Conservation (phyloP, 2,329 filamentous ascomycete genomes). For the Onygenales sp. region DNA sequence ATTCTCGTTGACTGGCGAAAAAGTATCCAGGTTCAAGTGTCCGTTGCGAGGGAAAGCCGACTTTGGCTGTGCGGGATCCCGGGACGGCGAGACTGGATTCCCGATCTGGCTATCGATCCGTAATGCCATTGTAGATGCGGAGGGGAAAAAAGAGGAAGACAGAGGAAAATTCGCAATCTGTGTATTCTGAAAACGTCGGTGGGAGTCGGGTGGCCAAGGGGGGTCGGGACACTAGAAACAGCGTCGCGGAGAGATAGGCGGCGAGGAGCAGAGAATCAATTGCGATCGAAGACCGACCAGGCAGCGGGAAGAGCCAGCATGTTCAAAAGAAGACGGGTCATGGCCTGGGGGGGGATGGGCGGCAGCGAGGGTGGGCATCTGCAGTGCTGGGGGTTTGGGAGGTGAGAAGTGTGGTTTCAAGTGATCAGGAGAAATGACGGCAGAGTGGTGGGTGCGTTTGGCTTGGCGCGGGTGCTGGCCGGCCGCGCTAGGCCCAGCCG, state of each 20-base stretch:
- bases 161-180: not conserved
- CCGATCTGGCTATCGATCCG: slow-evolving; percentile 2
- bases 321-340: not conserved
- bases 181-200: not conserved
- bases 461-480: not conserved
- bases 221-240: not conserved
- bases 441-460: not conserved
- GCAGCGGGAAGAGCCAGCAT: not conserved
- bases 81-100: not conserved
- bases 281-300: not conserved
- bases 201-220: not conserved
- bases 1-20: slow-evolving; percentile 85
- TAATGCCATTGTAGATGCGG: not conserved
- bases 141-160: not conserved
- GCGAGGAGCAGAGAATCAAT: not conserved
- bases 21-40: slow-evolving; percentile 51
- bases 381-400: not conserved
- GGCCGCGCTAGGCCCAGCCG: not conserved
- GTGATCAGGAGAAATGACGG: slow-evolving; percentile 2
- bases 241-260: not conserved
- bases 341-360: not conserved
- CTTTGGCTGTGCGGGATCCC: not conserved
- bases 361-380: not conserved
- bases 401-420: not conserved
- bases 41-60: slow-evolving; percentile 25